Percentiles rank a stretch among this genome's conserved stretches.
Conservation (phyloP, 345 rosid genomes). For the Conringia planisiliqua region DNA sequence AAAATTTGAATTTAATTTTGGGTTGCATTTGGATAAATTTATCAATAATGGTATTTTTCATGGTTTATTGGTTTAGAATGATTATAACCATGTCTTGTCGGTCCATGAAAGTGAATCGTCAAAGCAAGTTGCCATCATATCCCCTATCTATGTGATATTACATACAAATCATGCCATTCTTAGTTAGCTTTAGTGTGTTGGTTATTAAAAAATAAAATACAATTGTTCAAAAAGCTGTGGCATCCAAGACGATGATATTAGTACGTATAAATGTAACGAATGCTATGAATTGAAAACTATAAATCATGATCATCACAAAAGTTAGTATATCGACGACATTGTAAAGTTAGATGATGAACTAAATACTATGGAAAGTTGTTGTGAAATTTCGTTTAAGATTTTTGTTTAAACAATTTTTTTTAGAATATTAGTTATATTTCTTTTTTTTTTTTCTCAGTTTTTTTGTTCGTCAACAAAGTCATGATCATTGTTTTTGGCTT, state of each 20-base stretch:
- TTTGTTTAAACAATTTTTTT: no score
- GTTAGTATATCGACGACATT: neutral
- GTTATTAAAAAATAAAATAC: neutral
- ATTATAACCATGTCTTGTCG: constrained; percentile 26
- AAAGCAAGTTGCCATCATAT: constrained; percentile 35
- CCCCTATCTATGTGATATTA: constrained; percentile 20
- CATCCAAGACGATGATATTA: neutral
- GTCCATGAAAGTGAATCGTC: constrained; percentile 25
- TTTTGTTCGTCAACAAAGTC: neutral
- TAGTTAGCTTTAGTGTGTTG: neutral
- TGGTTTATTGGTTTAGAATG: constrained; percentile 29
- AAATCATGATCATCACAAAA: neutral
- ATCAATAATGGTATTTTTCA: constrained; percentile 13
- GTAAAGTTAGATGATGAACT: neutral
- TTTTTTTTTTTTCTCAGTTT: neutral
- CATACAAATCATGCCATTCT: constrained; percentile 21
- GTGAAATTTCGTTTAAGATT: no score
- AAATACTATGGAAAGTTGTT: neutral
- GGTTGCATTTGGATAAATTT: neutral
- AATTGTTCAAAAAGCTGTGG: neutral
- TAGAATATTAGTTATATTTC: neutral
- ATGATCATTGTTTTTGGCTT: neutral
- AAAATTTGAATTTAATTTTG: neutral
- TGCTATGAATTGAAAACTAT: neutral
- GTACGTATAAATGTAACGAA: neutral